A percentile compares a stretch with the other conserved stretches of the same genome.
These are phyloP conservation scores for Chiua virens DNA, from an alignment of 768 basidiomycete genomes.

Conservation along the genomic window DNA sequence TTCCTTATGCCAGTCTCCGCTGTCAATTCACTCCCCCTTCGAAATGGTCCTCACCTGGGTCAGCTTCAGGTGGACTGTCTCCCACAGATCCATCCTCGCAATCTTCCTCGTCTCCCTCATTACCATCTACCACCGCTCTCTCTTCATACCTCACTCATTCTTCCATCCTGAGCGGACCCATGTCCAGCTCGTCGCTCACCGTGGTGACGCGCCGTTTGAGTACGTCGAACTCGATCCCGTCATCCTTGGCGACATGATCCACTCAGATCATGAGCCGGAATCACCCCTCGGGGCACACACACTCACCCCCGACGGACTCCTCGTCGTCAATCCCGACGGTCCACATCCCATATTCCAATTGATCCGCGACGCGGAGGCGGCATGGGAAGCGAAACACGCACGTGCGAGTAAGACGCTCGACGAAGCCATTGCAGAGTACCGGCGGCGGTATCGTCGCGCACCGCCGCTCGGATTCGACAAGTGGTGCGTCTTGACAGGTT, in stretches of 20 bases:
- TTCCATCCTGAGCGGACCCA: neutral
- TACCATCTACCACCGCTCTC: neutral
- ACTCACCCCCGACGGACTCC: conserved; percentile 27
- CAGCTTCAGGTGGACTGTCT: neutral
- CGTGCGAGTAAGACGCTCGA: conserved; percentile 38
- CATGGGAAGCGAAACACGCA: conserved; percentile 36
- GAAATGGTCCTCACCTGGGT: neutral
- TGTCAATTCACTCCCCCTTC: too few relatives aligned
- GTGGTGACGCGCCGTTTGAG: neutral
- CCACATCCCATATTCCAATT: conserved; percentile 47
- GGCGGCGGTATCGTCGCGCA: conserved; percentile 30
- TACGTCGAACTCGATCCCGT: neutral
- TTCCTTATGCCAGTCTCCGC: too few relatives aligned
- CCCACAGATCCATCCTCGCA: neutral
- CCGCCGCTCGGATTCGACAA: conserved; percentile 45
- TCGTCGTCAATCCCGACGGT: conserved; percentile 35
- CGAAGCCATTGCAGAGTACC: conserved; percentile 41
- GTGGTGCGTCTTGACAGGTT: conserved; percentile 31
- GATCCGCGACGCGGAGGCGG: conserved; percentile 34
- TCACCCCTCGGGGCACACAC: conserved; percentile 18
- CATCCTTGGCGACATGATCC: neutral
- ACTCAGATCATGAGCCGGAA: too few relatives aligned
- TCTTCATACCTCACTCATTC: neutral
- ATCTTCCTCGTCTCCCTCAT: neutral
- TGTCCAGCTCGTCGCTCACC: too few relatives aligned